A percentile compares a stretch with the other conserved stretches of the same genome.
phyloP scores from a whole-genome alignment of 805 yeast species.

The Metschnikowia orientalis region DNA sequence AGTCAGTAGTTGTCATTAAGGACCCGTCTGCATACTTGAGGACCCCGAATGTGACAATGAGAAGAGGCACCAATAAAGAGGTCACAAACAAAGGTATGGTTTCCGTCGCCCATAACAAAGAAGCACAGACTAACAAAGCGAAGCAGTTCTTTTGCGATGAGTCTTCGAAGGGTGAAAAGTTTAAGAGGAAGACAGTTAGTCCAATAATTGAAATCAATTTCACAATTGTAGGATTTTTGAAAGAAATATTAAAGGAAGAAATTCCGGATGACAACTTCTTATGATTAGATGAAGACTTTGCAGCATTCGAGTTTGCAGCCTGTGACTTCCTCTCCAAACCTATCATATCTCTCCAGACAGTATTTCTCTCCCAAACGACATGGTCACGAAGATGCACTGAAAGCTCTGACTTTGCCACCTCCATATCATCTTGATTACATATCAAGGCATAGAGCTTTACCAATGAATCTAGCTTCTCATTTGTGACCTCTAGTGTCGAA shows the following conservation, averaged over 20 bases:
- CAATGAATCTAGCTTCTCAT: constrained; percentile 30
- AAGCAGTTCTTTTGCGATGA: constrained; percentile 66
- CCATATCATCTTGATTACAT: constrained; percentile 39
- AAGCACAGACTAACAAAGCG: constrained; percentile 57
- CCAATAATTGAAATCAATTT: constrained; percentile 47
- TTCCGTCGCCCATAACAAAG: constrained; percentile 50
- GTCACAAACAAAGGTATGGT: constrained; percentile 49
- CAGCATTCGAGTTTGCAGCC: constrained; percentile 45
- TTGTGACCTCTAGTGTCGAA: constrained; percentile 27
- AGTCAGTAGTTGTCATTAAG: constrained; percentile 38
- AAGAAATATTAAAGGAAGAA: constrained; percentile 15
- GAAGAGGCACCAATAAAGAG: constrained; percentile 45
- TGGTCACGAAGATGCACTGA: constrained; percentile 54
- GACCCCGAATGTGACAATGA: constrained; percentile 44
- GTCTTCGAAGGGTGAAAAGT: constrained; percentile 57
- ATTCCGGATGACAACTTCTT: constrained; percentile 12
- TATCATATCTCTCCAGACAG: constrained; percentile 55
- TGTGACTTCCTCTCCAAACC: constrained; percentile 76
- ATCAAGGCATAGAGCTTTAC: constrained; percentile 27
- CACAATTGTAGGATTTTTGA: constrained; percentile 27
- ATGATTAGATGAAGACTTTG: constrained; percentile 3
- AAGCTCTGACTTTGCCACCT: constrained; percentile 48
- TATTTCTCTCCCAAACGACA: constrained; percentile 53
- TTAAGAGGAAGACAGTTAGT: constrained; percentile 49
- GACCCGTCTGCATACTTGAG: constrained; percentile 48